These are phyloP conservation scores for Chlamydomonas eustigma DNA, from an alignment of 139 green algal genomes.

Conservation along the genomic window DNA sequence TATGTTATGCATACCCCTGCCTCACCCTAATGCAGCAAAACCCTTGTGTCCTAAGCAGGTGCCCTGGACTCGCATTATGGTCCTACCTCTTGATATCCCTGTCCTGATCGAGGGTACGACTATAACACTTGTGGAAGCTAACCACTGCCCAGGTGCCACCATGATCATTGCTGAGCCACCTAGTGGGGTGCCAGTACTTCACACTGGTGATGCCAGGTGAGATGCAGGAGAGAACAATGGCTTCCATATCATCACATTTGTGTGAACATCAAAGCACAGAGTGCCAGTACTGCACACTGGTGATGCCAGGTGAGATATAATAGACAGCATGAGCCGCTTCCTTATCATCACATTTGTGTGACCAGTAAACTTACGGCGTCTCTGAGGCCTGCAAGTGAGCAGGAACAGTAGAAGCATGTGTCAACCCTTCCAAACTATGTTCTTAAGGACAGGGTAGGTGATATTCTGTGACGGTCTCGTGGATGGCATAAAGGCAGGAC, in stretches of 20 bases:
- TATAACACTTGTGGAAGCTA: constrained; percentile 87
- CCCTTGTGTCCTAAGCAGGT: constrained; percentile 24
- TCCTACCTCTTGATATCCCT: constrained; percentile 36
- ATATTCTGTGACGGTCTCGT: no score
- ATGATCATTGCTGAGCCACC: constrained; percentile 68
- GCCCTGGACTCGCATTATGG: constrained; percentile 18
- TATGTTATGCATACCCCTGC: no score
- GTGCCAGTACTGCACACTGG: constrained; percentile 86
- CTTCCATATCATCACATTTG: no score
- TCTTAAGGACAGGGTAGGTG: no score
- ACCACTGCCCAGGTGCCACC: constrained; percentile 87
- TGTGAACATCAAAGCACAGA: no score
- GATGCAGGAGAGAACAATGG: constrained; percentile 3
- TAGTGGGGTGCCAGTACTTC: constrained; percentile 61
- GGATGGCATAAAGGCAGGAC: no score
- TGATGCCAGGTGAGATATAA: constrained; percentile 63
- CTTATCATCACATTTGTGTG: no score
- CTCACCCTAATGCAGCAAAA: constrained; percentile 44
- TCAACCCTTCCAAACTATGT: no score
- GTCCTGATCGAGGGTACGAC: constrained; percentile 51
- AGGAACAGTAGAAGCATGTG: no score
- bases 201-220: constrained; percentile 86
- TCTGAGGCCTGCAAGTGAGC: no score
- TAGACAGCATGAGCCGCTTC: not conserved
- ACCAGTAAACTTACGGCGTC: no score